phyloP scores from a whole-genome alignment of 495 filamentous ascomycete species.

The Neurospora pannonica region DNA sequence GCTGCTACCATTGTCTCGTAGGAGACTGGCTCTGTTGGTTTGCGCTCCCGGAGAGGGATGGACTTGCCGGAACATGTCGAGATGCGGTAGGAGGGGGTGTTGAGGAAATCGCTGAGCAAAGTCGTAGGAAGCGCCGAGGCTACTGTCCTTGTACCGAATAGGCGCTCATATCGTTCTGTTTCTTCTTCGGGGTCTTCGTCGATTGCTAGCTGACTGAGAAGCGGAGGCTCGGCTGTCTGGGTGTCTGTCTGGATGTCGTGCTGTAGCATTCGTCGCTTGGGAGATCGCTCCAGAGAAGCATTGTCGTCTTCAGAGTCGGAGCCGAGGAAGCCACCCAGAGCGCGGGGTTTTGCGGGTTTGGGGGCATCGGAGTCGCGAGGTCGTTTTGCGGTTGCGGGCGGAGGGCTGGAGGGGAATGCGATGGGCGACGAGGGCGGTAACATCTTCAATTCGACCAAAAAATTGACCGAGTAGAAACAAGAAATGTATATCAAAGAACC shows the following conservation, averaged over 20 bases:
- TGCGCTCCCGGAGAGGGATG: constrained; percentile 45
- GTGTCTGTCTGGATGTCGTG: constrained; percentile 1
- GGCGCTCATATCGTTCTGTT: constrained; percentile 17
- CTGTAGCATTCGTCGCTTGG: constrained; percentile 30
- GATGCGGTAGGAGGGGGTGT: constrained; percentile 33
- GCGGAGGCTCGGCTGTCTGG: neutral
- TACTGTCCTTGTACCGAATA: constrained; percentile 9
- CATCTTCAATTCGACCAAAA: constrained; percentile 7
- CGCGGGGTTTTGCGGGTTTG: constrained; percentile 19
- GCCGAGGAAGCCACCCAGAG: constrained; percentile 32
- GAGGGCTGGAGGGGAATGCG: constrained; percentile 45
- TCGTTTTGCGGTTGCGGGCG: constrained; percentile 35
- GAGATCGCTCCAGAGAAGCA: constrained; percentile 19
- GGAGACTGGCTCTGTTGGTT: constrained; percentile 36
- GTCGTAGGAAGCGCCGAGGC: neutral
- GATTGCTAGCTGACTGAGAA: constrained; percentile 8
- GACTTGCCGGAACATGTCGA: constrained; percentile 59
- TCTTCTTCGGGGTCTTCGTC: constrained; percentile 13
- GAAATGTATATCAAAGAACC: neutral
- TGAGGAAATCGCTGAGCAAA: neutral
- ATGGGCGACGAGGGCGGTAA: constrained; percentile 51
- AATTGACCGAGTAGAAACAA: neutral
- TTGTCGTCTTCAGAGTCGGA: constrained; percentile 29
- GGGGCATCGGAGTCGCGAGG: constrained; percentile 11
- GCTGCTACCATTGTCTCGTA: constrained; percentile 62